Conservation (phyloP, 306 rosid species). For the Quercus wislizeni region DNA sequence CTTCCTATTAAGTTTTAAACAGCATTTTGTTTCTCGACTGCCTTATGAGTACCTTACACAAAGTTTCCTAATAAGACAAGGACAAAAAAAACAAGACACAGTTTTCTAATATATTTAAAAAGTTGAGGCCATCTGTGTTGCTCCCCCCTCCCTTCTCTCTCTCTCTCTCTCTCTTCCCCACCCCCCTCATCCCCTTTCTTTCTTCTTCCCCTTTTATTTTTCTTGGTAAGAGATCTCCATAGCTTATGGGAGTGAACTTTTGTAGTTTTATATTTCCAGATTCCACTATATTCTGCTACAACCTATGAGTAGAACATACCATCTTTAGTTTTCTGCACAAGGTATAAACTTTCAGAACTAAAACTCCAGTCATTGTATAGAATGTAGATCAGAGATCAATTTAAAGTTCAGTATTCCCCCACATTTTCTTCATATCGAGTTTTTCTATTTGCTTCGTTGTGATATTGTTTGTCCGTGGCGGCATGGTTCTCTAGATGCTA, state of each 20-base stretch:
- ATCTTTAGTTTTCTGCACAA: background rate
- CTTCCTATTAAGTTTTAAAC: background rate
- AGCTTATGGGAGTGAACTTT: background rate
- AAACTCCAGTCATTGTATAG: background rate
- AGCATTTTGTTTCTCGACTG: background rate
- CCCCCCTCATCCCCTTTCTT: background rate
- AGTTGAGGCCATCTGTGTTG: background rate
- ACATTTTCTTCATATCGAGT: constrained; percentile 1
- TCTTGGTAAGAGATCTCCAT: background rate
- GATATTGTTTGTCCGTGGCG: constrained; percentile 20
- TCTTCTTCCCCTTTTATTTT: background rate
- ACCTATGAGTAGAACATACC: background rate
- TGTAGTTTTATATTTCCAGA: background rate
- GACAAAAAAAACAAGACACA: too few species aligned
- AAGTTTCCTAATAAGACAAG: background rate
- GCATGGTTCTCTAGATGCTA: constrained; percentile 59
- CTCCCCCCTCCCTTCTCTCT: background rate
- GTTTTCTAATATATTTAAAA: too few species aligned
- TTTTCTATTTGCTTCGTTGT: constrained; percentile 12
- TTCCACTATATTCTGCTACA: background rate
- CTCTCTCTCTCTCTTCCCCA: background rate
- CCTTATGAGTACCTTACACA: background rate
- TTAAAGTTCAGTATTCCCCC: background rate
- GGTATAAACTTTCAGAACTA: background rate
- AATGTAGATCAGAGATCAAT: background rate